Conservation (phyloP, 2,329 filamentous ascomycete genomes). For the Phyllosticta citrichinensis region DNA sequence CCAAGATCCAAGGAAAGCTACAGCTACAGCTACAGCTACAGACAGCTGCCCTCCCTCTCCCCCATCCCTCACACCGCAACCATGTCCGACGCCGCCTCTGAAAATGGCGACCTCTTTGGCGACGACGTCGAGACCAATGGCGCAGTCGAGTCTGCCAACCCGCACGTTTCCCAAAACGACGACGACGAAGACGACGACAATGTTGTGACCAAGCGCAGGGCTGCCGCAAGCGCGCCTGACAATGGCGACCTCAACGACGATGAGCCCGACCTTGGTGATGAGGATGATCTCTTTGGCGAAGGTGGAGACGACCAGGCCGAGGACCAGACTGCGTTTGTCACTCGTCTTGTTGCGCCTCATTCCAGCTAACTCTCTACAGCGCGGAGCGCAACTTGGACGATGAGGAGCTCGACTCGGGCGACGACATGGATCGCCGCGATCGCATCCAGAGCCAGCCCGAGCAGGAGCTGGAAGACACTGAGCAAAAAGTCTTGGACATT, state of each 20-base stretch:
- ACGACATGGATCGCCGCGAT: constrained; percentile 55
- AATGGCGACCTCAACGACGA: constrained; percentile 20
- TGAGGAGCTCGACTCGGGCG: constrained; percentile 52
- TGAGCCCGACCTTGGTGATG: constrained; percentile 18
- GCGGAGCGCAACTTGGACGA: constrained; percentile 46
- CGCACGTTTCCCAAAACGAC: constrained; percentile 6
- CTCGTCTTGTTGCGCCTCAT: not conserved
- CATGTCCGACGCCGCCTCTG: constrained; percentile 26
- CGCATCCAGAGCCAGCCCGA: constrained; percentile 43
- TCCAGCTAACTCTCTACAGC: constrained; percentile 15
- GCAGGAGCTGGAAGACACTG: constrained; percentile 28
- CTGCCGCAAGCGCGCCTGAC: not conserved
- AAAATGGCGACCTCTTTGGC: constrained; percentile 20
- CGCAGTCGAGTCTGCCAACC: constrained; percentile 19
- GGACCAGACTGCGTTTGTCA: constrained; percentile 17
- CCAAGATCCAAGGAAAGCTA: not conserved
- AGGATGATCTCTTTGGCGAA: constrained; percentile 24
- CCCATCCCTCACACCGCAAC: constrained; percentile 8
- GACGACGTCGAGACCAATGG: constrained; percentile 23
- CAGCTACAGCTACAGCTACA: no score
- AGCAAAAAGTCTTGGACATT: constrained; percentile 41
- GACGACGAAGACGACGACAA: constrained; percentile 7
- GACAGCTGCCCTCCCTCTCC: not conserved
- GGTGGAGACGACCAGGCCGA: constrained; percentile 34
- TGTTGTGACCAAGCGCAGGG: constrained; percentile 4